Evolutionary conservation across 176 grass and related monocot genomes (phyloP), one percentile per base, ranked within the genome.

Genomic region (Raddia guianensis): DNA sequence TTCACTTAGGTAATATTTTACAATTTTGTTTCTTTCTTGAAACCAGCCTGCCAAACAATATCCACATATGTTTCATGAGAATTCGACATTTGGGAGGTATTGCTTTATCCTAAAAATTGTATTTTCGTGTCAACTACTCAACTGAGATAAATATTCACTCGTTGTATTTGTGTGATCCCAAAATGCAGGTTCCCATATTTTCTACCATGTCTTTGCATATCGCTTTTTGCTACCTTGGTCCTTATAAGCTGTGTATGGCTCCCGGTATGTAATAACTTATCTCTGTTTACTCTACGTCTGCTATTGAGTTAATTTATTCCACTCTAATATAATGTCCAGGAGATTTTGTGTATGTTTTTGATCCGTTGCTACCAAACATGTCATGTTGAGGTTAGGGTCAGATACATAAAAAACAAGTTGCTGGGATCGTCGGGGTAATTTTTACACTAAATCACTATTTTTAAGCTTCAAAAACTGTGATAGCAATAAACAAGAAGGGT

Each of bases 21-120:
- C 20, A 50, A 4, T 40, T 8, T 37, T 49, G 0, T 82, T 9
- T 46, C 4, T 49, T 78, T 10, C 20, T 2, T 76, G 12, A 5
- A 40, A 40, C 85, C 76, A 92, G 87, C 94, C 91, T 65, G 89
- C 73, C 74, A 92, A 94, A 73, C 89, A 97, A 56, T 97, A 90
- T 74, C 94, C 94, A 12, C 53, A 85, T 37, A 48, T 91, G 45
- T 91, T 97, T 76, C 89, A 83, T 0, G 77, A 83, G 20, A 74
- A 90, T 1, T 91, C 91, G 5, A 11, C 86, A 16, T 89, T 93
- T 69, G 86, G 75, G 6, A 91, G 94, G 89, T 93, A 93, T 9
- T 19, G n/a, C 5, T 63, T 76, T 34, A 0, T 68, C 67, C 45
- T 16, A 43, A 50, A 32, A 53, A 67, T 32, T 65, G 9, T 7